phyloP scores from a whole-genome alignment of 2,329 filamentous ascomycete species.

The Davidsoniella virescens region DNA sequence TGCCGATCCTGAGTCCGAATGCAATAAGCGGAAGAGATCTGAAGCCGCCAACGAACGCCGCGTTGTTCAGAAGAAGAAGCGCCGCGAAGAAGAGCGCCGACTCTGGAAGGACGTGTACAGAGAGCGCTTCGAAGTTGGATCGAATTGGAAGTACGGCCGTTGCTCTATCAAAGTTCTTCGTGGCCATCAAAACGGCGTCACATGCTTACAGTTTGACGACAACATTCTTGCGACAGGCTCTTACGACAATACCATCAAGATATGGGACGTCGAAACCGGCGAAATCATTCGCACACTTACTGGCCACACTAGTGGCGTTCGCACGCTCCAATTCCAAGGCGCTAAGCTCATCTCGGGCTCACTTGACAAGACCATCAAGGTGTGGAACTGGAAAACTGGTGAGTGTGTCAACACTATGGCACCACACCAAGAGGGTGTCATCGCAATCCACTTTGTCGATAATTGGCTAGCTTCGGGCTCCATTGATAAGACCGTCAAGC shows the following conservation, averaged over 20 bases:
- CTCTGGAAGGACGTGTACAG: conserved; percentile 95
- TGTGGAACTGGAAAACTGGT: conserved; percentile 95
- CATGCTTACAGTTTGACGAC: conserved; percentile 51
- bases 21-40: conserved; percentile 10
- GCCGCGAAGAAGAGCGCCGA: conserved; percentile 9
- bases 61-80: conserved; percentile 10
- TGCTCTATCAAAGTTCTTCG: conserved; percentile 72
- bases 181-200: conserved; percentile 64
- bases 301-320: conserved; percentile 70
- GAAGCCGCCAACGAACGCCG: conserved; percentile 9
- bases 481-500: conserved; percentile 74
- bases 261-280: conserved; percentile 87
- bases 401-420: conserved; percentile 67
- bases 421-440: conserved; percentile 67
- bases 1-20: neutral
- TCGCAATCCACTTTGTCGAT: conserved; percentile 74
- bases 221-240: conserved; percentile 85
- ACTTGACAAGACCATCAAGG: conserved; percentile 70
- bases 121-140: conserved; percentile 86
- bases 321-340: conserved; percentile 85
- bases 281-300: conserved; percentile 69
- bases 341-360: conserved; percentile 81
- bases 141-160: conserved; percentile 92
- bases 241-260: conserved; percentile 87
- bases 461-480: conserved; percentile 78